Evolutionary conservation across 257 asterid species (phyloP), one percentile per base, ranked within the genome.

Genomic region (Nicotiana knightiana): DNA sequence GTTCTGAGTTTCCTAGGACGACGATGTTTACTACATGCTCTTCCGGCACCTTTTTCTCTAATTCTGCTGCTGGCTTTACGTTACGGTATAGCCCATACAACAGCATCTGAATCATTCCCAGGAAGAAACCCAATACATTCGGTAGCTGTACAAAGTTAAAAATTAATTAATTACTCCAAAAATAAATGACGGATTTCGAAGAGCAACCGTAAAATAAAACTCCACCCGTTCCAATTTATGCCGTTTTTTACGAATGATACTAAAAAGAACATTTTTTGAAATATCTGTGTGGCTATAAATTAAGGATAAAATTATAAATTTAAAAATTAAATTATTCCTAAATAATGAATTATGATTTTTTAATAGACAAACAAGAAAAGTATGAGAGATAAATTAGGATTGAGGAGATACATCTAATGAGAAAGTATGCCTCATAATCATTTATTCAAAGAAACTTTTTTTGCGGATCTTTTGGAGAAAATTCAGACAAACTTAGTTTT

Each of bases 91-190:
- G 43, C 3, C 88, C 93, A 2, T 90, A 94, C 18, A 94, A 10
- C 85, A 88, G 15, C 96, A 94, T 91, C 62, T 94, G 98, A 9
- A 92, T 71, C 82, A 89, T 2, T 54, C 98, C 97, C 82, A 94
- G 68, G 82, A 88, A 68, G 82, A 94, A 94, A 8, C 98, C 98
- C 76, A 92, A 33, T 33, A 93, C 86, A 73, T 93, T 94, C 39
- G 97, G 97, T 57, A 93, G 83, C 98, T 93, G 73, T 85, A 76
- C 9, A 54, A 71, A 17, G 43, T 13, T 21, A 37, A 55, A 1
- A n/a, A 33, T 77, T 17, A 2, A 3, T 9, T 61, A 3, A 61
- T 9, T 61, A 3, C 15, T 61, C 33, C 33, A 61, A 61, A 59
- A 10, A 4, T 10, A 62, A 24, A 62, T 62, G 35, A 9, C 17